Conservation (phyloP, 805 yeast species). For the Vanderwaltozyma polyspora region DNA sequence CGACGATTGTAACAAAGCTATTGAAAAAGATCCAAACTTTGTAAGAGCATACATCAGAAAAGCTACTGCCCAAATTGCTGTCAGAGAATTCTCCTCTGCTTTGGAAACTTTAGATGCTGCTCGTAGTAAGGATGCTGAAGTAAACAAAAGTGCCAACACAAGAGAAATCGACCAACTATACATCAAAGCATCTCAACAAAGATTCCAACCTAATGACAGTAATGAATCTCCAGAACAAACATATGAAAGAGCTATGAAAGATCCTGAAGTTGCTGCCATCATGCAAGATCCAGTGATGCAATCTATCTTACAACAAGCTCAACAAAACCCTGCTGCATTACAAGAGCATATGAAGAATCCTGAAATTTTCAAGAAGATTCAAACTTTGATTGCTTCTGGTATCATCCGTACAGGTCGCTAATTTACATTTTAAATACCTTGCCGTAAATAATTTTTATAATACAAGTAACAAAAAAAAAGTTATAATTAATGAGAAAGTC, state of each 20-base stretch:
- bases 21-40: conserved; percentile 76
- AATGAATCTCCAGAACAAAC: conserved; percentile 88
- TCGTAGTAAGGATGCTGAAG: conserved; percentile 57
- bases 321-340: conserved; percentile 89
- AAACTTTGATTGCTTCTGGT: conserved; percentile 89
- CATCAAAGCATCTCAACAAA: conserved; percentile 62
- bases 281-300: conserved; percentile 95
- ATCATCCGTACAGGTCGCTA: conserved; percentile 74
- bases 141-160: conserved; percentile 47
- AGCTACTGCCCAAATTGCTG: conserved; percentile 86
- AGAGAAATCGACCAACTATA: conserved; percentile 75
- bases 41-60: conserved; percentile 94
- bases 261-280: conserved; percentile 87
- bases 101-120: conserved; percentile 74
- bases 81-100: conserved; percentile 74
- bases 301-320: conserved; percentile 86
- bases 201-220: conserved; percentile 74
- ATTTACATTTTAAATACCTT: not conserved
- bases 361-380: conserved; percentile 76
- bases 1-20: conserved; percentile 82
- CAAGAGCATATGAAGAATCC: conserved; percentile 98
- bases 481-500: not conserved
- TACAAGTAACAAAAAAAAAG: no score
- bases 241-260: conserved; percentile 77
- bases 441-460: no score